Conservation (phyloP, 192 early-diverging fungal genomes). For the Chytriomyces hyalinus region DNA sequence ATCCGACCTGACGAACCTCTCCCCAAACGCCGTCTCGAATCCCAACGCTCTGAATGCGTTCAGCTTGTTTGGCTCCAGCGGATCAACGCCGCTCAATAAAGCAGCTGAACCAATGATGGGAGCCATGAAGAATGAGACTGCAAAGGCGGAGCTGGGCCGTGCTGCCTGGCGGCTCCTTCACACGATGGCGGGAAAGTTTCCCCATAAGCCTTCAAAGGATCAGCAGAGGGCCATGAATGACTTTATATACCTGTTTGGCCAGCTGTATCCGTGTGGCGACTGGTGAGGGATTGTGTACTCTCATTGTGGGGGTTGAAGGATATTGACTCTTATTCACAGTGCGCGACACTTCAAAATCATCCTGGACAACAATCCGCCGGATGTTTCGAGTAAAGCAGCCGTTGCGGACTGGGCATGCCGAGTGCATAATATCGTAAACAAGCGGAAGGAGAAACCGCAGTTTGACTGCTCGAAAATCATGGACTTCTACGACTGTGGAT, state of each 20-base stretch:
- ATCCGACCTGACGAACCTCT: slow-evolving; percentile 17
- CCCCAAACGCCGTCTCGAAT: not conserved
- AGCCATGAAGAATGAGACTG: slow-evolving; percentile 75
- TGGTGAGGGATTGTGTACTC: slow-evolving; percentile 58
- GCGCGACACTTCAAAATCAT: slow-evolving; percentile 85
- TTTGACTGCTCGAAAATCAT: slow-evolving; percentile 82
- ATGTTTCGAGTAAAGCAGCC: slow-evolving; percentile 70
- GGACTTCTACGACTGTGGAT: slow-evolving; percentile 87
- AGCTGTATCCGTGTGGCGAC: slow-evolving; percentile 96
- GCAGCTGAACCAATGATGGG: slow-evolving; percentile 65
- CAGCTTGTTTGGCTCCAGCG: not conserved
- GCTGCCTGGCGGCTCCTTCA: slow-evolving; percentile 92
- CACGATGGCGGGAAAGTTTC: slow-evolving; percentile 90
- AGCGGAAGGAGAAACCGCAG: slow-evolving; percentile 74
- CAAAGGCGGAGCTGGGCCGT: slow-evolving; percentile 85
- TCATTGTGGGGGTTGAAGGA: not conserved
- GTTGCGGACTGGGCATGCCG: slow-evolving; percentile 87
- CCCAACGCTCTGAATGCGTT: not conserved
- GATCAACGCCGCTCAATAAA: not conserved
- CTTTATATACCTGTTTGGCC: slow-evolving; percentile 81
- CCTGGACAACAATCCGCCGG: slow-evolving; percentile 78
- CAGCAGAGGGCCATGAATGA: slow-evolving; percentile 78
- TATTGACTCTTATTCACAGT: slow-evolving; percentile 47
- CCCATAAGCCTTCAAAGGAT: slow-evolving; percentile 72
- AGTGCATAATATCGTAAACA: slow-evolving; percentile 93